Base-by-base conservation (phyloP, 192 early-diverging fungal species). In the Dissophora globulifera region DNA sequence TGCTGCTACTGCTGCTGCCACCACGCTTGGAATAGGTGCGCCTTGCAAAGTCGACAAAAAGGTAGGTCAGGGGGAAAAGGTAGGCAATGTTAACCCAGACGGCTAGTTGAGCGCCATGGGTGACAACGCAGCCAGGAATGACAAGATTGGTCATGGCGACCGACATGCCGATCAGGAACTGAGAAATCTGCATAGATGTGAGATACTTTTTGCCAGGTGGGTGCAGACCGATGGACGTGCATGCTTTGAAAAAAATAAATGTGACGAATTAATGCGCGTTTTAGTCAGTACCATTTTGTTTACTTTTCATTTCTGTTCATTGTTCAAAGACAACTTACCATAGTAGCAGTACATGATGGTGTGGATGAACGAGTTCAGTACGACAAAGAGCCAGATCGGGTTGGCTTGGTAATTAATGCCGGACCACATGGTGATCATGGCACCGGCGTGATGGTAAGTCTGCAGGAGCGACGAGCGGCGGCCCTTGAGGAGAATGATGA, bases 291-390 rank as follows among this genome's bases (percentile, higher is more conserved):
- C n/a, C n/a, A n/a, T n/a, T n/a, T n/a, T n/a, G n/a, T n/a, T n/a
- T n/a, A n/a, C n/a, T n/a, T n/a, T n/a, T n/a, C n/a, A n/a, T n/a
- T n/a, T n/a, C n/a, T n/a, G n/a, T n/a, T n/a, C n/a, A n/a, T n/a
- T n/a, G n/a, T n/a, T n/a, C n/a, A n/a, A n/a, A n/a, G n/a, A n/a
- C n/a, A n/a, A n/a, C 35, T 38, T 38, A 38, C 87, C 85, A 75
- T 93, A 94, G 80, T 93, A 93, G 20, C 59, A 67, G 78, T 93
- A 94, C 91, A 93, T 93, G 35, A 94, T 67, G 50, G 88, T 86
- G 82, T 93, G 93, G 43, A 94, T 89, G 38, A 91, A 90, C 15
- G 90, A 91, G 81, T 94, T 93, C 76, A 88, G 81, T 5, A 85
- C 57, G 38, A 90, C 91, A 57, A 91, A 92, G 45, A 92, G 87